A percentile compares a stretch with the other conserved stretches of the same genome.
phyloP scores from a whole-genome alignment of 345 rosid genomes.

The Dovyalis caffra region DNA sequence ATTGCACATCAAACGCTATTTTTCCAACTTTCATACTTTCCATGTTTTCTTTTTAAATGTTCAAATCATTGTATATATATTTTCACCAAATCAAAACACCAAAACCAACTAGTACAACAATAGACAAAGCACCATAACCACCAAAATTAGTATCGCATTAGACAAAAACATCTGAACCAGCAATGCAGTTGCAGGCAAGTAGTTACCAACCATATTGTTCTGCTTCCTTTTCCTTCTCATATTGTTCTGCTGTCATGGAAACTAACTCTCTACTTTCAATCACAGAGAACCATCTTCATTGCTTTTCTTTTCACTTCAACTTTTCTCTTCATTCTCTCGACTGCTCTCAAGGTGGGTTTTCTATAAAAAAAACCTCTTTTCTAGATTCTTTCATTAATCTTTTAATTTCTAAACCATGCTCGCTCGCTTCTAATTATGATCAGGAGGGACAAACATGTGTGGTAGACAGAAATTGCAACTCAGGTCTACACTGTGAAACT shows the following conservation, averaged over 20 bases:
- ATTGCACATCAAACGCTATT: neutral
- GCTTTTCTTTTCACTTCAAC: constrained; percentile 30
- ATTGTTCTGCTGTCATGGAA: neutral
- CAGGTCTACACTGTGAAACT: constrained; percentile 27
- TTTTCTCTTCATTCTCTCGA: constrained; percentile 40
- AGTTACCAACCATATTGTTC: neutral
- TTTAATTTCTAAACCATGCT: neutral
- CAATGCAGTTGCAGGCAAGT: constrained; percentile 20
- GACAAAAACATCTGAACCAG: constrained; percentile 4
- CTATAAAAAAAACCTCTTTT: neutral
- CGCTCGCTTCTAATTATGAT: neutral
- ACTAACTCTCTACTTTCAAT: constrained; percentile 13
- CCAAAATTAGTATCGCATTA: neutral
- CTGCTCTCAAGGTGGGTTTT: constrained; percentile 52
- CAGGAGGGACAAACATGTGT: constrained; percentile 26
- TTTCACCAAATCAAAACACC: neutral
- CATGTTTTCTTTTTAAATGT: neutral
- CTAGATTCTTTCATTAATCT: neutral
- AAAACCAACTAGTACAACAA: no score
- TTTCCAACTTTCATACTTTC: neutral
- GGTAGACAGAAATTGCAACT: constrained; percentile 15
- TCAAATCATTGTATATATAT: neutral
- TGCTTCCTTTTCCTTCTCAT: neutral
- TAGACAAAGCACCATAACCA: constrained; percentile 1
- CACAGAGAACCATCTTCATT: constrained; percentile 36